Conservation (phyloP, 2,329 filamentous ascomycete genomes). For the Purpureocillium lavendulum region DNA sequence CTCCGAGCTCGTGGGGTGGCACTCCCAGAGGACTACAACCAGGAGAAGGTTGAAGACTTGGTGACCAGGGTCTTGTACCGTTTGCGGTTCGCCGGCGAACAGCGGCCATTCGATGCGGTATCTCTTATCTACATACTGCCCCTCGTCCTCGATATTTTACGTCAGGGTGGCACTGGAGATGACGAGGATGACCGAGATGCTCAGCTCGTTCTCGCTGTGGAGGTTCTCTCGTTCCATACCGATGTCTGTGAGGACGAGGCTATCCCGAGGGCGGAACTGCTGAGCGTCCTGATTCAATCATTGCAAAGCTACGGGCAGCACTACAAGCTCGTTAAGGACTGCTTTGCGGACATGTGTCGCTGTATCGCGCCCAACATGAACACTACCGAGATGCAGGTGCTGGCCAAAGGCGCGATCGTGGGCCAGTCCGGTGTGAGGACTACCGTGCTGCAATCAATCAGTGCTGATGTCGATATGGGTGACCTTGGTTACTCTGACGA, state of each 20-base stretch:
- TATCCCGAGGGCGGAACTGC: slow-evolving; percentile 67
- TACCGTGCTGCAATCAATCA: slow-evolving; percentile 81
- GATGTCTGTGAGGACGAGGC: slow-evolving; percentile 65
- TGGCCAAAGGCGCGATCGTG: slow-evolving; percentile 74
- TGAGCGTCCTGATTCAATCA: slow-evolving; percentile 64
- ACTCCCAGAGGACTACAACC: slow-evolving; percentile 61
- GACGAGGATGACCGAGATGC: slow-evolving; percentile 75
- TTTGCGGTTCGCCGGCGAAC: slow-evolving; percentile 81
- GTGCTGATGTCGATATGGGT: slow-evolving; percentile 83
- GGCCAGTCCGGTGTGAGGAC: slow-evolving; percentile 73
- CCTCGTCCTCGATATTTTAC: slow-evolving; percentile 69
- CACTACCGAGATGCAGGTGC: slow-evolving; percentile 59
- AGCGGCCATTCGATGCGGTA: slow-evolving; percentile 84
- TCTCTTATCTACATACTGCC: slow-evolving; percentile 84
- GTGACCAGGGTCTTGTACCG: slow-evolving; percentile 86
- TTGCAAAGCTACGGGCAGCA: slow-evolving; percentile 90
- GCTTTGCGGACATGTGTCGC: slow-evolving; percentile 75
- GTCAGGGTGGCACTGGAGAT: slow-evolving; percentile 67
- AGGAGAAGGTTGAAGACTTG: slow-evolving; percentile 76
- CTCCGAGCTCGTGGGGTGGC: slow-evolving; percentile 70
- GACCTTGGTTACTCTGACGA: slow-evolving; percentile 81
- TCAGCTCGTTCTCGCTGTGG: slow-evolving; percentile 80
- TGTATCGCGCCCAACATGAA: slow-evolving; percentile 77
- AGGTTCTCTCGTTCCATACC: slow-evolving; percentile 85
- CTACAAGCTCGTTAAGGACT: slow-evolving; percentile 92